Evolutionary conservation across 306 rosid species (phyloP), one percentile per base, ranked within the genome.

Genomic region (Lathyrus sativus): DNA sequence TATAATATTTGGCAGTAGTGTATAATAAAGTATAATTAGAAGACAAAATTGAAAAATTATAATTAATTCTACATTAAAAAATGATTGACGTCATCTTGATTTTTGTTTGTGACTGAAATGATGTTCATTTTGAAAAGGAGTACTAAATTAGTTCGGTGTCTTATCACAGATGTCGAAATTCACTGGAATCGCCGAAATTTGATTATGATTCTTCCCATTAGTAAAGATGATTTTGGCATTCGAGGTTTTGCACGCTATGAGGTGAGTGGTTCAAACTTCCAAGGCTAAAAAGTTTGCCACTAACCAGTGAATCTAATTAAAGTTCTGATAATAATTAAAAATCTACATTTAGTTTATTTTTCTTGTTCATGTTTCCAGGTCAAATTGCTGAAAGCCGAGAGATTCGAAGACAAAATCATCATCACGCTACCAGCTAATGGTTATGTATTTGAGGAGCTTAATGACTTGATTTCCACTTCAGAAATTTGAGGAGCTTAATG

Each of bases 401-500:
- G 80, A 74, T 88, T 93, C 78, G 53, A 67, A 61, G 96, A 88
- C 71, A 85, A 78, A 72, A 83, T 90, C 74, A 71, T 79, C 75
- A 76, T 93, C 79, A 83, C 84, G 13, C 91, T 90, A 46, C 97
- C 97, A 7, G 81, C 97, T 33, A 93, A 72, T 41, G 96, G 98
- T 88, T 74, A 56, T 73, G 29, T 51, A 62, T 5, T 53, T 83
- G 43, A 63, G 14, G 49, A 60, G 67, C 62, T 70, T 62, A 56
- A 72, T 14, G 4, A 17, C 51, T 74, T 58, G 17, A 62, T 67
- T 71, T 22, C 42, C 56, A 15, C 58, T 74, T 35, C 14, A 62
- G 26, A 60, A 35, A 13, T 29, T 46, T 83, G 43, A 63, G 14
- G 49, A 60, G 67, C 62, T 70, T 62, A 56, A 72, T 14, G 4